Evolutionary conservation across 164 flowering plant species (phyloP), one percentile per base, ranked within the genome.

Genomic region (Stephania cephalantha): DNA sequence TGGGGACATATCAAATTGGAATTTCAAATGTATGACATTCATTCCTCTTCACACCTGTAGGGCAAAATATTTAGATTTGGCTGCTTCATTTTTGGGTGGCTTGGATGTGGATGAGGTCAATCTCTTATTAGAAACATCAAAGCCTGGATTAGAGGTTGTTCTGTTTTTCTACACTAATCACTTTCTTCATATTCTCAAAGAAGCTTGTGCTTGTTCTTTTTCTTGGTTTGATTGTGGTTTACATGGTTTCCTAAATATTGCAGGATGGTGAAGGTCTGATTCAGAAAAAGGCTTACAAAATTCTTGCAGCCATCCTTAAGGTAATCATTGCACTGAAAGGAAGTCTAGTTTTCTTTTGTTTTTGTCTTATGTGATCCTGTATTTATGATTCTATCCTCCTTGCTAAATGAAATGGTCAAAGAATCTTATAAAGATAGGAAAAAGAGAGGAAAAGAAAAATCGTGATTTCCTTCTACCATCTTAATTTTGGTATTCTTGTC

Each of bases 231-330:
- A 53, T 53, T 53, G 13, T 18, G 18, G 61, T 53, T 61, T 55
- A 61, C 64, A 66, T 76, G 22, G 13, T 48, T 4, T 73, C 75
- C 63, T 61, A 20, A 74, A 25, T 45, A 64, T 77, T 87, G 81
- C 88, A 94, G 98, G 95, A 89, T 76, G 77, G 7, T 68, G 88
- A 25, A 25, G 25, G 97, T 77, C 53, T 89, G 77, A 77, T 94
- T 75, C 98, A 96, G 85, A 96, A 94, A 84, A 94, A 91, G 84
- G 97, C 97, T 45, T 96, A 94, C 82, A 96, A 90, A 85, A 93
- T 88, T 76, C 93, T 92, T 55, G 90, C 97, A 64, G 67, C 83
- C 29, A 87, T 96, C 76, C 88, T 96, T 71, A 87, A 75, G 97
- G 99, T 92, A 84, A 65, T 70, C 58, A 68, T 1, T 68, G 2